Evolutionary conservation across 805 yeast genomes (phyloP).

Genomic region (Torulaspora gathmanii): DNA sequence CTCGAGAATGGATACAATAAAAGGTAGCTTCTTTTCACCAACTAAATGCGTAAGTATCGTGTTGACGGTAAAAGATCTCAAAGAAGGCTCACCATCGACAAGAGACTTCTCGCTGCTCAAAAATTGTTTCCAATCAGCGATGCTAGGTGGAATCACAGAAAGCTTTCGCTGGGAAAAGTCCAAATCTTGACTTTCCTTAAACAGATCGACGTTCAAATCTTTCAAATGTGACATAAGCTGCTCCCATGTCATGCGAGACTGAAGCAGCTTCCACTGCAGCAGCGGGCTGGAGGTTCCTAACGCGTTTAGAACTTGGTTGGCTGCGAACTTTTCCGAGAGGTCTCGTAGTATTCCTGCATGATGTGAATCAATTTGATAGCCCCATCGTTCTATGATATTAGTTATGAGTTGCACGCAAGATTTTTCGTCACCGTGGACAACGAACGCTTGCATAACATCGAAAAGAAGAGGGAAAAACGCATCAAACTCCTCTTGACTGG

Average conservation of each 20-base stretch:
- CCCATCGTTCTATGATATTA: slow-evolving; percentile 10
- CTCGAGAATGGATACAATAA: slow-evolving; percentile 15
- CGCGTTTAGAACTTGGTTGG: slow-evolving; percentile 8
- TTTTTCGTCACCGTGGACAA: slow-evolving; percentile 7
- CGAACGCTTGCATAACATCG: slow-evolving; percentile 8
- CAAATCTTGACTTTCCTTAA: slow-evolving; percentile 10
- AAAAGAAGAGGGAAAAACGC: slow-evolving; percentile 10
- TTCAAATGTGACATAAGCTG: slow-evolving; percentile 10
- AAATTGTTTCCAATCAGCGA: slow-evolving; percentile 13
- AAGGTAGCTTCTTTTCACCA: slow-evolving; percentile 11
- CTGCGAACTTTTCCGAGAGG: slow-evolving; percentile 18
- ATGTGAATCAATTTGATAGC: slow-evolving; percentile 14
- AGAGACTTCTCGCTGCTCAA: slow-evolving; percentile 10
- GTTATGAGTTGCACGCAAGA: slow-evolving; percentile 2
- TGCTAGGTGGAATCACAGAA: slow-evolving; percentile 7
- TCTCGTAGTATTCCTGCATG: slow-evolving; percentile 10
- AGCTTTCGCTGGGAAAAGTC: slow-evolving; percentile 18
- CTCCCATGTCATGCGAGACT: slow-evolving; percentile 11
- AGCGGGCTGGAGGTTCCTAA: slow-evolving; percentile 1
- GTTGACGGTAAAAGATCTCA: slow-evolving; percentile 15
- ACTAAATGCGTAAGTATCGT: slow-evolving; percentile 12
- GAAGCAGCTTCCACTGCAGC: slow-evolving; percentile 13
- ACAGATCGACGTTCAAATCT: slow-evolving; percentile 12
- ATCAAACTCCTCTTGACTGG: slow-evolving; percentile 4
- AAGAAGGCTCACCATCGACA: slow-evolving; percentile 10